Evolutionary conservation across 2,329 filamentous ascomycete species (phyloP).

Genomic region (Verticillium isaacii): DNA sequence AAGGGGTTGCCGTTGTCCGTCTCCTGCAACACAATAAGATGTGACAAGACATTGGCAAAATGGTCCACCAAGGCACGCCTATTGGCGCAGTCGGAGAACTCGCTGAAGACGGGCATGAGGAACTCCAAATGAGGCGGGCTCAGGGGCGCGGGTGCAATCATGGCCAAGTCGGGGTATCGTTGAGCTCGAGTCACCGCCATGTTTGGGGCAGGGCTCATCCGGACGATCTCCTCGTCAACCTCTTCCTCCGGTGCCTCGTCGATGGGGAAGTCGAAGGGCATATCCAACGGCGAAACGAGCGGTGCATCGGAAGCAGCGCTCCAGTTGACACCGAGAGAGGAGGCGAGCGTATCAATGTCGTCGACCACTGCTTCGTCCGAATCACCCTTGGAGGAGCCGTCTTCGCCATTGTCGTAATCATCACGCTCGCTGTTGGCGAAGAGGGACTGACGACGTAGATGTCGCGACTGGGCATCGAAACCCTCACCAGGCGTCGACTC

Average conservation of each 20-base stretch:
- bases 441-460: not conserved
- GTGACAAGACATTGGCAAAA: slow-evolving; percentile 59
- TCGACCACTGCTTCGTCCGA: not conserved
- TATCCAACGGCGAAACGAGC: slow-evolving; percentile 24
- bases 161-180: slow-evolving; percentile 8
- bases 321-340: not conserved
- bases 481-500: slow-evolving; percentile 14
- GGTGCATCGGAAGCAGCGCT: slow-evolving; percentile 5
- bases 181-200: slow-evolving; percentile 11
- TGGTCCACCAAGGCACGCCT: slow-evolving; percentile 55
- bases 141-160: slow-evolving; percentile 31
- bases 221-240: slow-evolving; percentile 23
- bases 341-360: not conserved
- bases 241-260: slow-evolving; percentile 17
- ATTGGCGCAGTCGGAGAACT: slow-evolving; percentile 51
- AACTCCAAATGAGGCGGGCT: slow-evolving; percentile 45
- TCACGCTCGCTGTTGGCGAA: not conserved
- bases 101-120: slow-evolving; percentile 45
- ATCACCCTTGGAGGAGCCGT: not conserved
- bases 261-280: slow-evolving; percentile 25
- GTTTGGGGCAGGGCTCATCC: slow-evolving; percentile 1
- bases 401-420: not conserved
- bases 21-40: slow-evolving; percentile 61
- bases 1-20: slow-evolving; percentile 56
- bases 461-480: not conserved